These are phyloP conservation scores for Fusarium austroafricanum DNA, from an alignment of 2,329 filamentous ascomycete genomes.

Conservation along the genomic window DNA sequence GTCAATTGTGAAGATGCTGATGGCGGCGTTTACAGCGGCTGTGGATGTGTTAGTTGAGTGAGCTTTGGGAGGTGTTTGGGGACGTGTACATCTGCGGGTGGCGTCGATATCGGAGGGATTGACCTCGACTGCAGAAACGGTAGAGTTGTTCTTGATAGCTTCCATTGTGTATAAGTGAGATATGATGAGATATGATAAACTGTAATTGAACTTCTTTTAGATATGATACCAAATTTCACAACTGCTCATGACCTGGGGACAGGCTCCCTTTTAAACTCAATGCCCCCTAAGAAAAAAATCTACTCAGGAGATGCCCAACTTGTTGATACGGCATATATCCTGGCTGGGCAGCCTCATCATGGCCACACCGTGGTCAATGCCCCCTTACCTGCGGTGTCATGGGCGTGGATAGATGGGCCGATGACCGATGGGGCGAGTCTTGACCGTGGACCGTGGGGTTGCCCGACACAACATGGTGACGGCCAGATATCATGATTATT, in stretches of 20 bases:
- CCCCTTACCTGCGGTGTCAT: conserved; percentile 34
- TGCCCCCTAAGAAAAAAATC: conserved; percentile 5
- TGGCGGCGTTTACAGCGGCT: conserved; percentile 42
- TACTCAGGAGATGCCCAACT: conserved; percentile 35
- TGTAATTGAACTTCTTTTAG: conserved; percentile 3
- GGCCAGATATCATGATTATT: conserved; percentile 33
- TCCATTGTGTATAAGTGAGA: conserved; percentile 35
- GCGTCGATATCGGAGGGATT: conserved; percentile 8
- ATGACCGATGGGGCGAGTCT: conserved; percentile 43
- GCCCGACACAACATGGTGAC: conserved; percentile 43
- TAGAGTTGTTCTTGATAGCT: conserved; percentile 39
- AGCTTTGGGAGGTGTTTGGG: not conserved
- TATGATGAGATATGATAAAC: conserved; percentile 1
- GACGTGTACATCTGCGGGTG: conserved; percentile 28
- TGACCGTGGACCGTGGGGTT: conserved; percentile 45
- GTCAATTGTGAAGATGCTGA: conserved; percentile 39
- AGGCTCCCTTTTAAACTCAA: conserved; percentile 27
- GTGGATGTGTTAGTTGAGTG: conserved; percentile 28
- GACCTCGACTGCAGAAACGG: conserved; percentile 34
- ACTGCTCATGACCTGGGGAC: not conserved
- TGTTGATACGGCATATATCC: conserved; percentile 27
- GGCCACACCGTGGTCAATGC: conserved; percentile 46
- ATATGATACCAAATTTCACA: conserved; percentile 8
- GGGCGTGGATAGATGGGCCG: conserved; percentile 46
- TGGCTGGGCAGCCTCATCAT: conserved; percentile 40